Evolutionary conservation across 2,329 filamentous ascomycete genomes (phyloP).

Genomic region (Setomelanomma holmii): DNA sequence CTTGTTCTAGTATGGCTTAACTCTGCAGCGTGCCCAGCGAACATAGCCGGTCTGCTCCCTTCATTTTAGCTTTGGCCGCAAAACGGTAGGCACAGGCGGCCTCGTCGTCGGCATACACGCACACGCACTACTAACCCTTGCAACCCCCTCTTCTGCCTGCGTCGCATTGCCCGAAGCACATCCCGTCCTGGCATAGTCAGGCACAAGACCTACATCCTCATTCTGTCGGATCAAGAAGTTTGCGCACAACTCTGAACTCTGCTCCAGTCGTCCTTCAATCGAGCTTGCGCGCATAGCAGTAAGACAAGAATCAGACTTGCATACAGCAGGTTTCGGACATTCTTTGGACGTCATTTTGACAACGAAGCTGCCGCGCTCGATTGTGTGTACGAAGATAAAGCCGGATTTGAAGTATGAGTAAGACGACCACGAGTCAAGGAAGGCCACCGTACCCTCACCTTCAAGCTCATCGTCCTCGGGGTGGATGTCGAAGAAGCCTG

Average conservation of each 20-base stretch:
- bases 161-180: constrained; percentile 18
- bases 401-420: constrained; percentile 46
- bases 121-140: constrained; percentile 33
- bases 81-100: constrained; percentile 31
- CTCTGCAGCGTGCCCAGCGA: too few relatives aligned
- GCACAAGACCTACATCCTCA: constrained; percentile 20
- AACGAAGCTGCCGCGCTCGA: constrained; percentile 44
- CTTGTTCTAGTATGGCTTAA: too few relatives aligned
- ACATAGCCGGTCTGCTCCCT: too few relatives aligned
- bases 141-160: constrained; percentile 10
- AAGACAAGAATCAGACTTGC: constrained; percentile 25
- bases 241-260: constrained; percentile 25
- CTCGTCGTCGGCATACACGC: constrained; percentile 32
- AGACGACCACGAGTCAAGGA: constrained; percentile 50
- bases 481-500: constrained; percentile 51
- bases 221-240: constrained; percentile 22
- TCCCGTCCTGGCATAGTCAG: constrained; percentile 23
- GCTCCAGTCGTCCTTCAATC: constrained; percentile 23
- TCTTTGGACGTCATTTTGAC: constrained; percentile 37
- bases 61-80: constrained; percentile 22
- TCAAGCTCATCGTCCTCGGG: constrained; percentile 49
- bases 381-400: constrained; percentile 46
- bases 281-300: constrained; percentile 27
- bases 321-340: constrained; percentile 29
- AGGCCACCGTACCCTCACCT: constrained; percentile 45